Base-by-base conservation (phyloP, 2,329 filamentous ascomycete species). In the Chrysosphaeria jannelii region DNA sequence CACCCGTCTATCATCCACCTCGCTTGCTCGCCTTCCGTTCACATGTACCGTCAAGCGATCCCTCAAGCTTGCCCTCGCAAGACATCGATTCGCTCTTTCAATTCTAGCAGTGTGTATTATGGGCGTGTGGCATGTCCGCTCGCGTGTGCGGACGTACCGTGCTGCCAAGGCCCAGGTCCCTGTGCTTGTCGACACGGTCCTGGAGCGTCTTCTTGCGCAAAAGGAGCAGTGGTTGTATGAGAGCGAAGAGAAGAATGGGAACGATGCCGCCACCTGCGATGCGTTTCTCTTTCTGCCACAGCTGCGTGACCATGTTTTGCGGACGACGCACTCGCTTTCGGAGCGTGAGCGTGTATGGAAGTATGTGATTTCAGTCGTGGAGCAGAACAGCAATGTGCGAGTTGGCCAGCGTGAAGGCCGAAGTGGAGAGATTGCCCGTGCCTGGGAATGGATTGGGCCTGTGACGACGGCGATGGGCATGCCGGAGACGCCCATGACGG, bases 351-450 rank as follows among this genome's bases (percentile, higher is more conserved):
- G 62, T 26, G 51, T 97, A 23, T 97, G 88, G 85, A 57, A 64
- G 31, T 62, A 63, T 23, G 85, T 97, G 11, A 59, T 64, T 33
- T 60, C 53, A 24, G 69, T 93, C 24, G 79, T 97, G 1, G 85
- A 97, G 44, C 66, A 67, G 42, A 97, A 97, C 41, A 71, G 74
- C 29, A 97, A 97, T 37, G 70, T 97, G 10, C 59, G 85, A 20
- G 74, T 58, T 0, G 51, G 57, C 45, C 44, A 79, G 56, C 47
- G 78, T 50, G 48, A 70, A 56, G 44, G 67, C 22, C 46, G 51
- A 25, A 66, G 53, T 33, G 64, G 63, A 16, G 64, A 69, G 36
- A 54, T 70, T 14, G 60, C 59, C 14, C 49, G 61, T 14, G 63
- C 61, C 1, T 69, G 63, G 63, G 64, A 69, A 37, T 69, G 63